Conservation (phyloP, 148 eudicot genomes). For the Rhododendron vialii region DNA sequence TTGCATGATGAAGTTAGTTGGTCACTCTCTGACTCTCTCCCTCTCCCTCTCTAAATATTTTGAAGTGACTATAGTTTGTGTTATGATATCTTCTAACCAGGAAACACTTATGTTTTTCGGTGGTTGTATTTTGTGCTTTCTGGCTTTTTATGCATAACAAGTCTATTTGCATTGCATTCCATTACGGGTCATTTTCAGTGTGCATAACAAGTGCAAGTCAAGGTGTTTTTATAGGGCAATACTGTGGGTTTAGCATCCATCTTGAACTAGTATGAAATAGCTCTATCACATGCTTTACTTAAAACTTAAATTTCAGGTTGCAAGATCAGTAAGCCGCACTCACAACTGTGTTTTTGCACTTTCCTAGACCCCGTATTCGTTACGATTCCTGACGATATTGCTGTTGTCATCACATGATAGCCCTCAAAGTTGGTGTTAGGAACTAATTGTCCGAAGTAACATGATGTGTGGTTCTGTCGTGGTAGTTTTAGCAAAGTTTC, state of each 20-base stretch:
- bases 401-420: not conserved
- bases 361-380: not conserved
- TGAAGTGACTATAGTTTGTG: not conserved
- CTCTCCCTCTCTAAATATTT: not conserved
- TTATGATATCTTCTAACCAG: not conserved
- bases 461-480: not conserved
- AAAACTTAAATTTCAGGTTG: not conserved
- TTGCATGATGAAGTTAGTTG: conserved; percentile 68
- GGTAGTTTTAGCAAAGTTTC: not conserved
- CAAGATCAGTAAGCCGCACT: not conserved
- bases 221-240: not conserved
- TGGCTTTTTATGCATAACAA: not conserved
- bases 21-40: not conserved
- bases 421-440: not conserved
- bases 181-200: not conserved
- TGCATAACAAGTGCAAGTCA: not conserved
- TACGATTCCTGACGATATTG: not conserved
- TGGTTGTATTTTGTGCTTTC: not conserved
- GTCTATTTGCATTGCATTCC: not conserved
- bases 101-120: not conserved
- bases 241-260: not conserved
- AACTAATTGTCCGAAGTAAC: not conserved
- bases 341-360: not conserved
- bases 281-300: not conserved
- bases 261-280: not conserved